phyloP scores from a whole-genome alignment of 2,329 filamentous ascomycete species.

The Curvularia lunata region DNA sequence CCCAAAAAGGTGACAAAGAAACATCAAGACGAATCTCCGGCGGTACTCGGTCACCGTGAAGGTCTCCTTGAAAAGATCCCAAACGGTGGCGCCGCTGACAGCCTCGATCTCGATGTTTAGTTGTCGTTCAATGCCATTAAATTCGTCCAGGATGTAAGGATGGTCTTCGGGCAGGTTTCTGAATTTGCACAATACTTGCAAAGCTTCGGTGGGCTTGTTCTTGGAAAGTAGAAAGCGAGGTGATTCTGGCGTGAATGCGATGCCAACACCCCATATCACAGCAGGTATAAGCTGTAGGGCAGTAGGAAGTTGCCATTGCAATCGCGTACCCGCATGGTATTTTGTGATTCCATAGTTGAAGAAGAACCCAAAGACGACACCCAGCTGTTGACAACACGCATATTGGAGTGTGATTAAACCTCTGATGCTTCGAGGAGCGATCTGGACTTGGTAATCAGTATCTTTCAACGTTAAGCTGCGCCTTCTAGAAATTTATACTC shows the following conservation, averaged over 20 bases:
- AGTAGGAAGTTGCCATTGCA: constrained; percentile 1
- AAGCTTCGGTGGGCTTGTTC: background rate
- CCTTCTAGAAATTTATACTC: background rate
- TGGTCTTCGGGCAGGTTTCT: background rate
- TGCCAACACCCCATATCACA: background rate
- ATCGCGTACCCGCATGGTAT: background rate
- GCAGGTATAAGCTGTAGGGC: background rate
- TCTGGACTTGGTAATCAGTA: background rate
- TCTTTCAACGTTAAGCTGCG: background rate
- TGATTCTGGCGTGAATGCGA: background rate
- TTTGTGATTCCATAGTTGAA: constrained; percentile 3
- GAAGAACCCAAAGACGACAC: constrained; percentile 1
- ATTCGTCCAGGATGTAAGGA: background rate
- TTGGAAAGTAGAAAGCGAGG: background rate
- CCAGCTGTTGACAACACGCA: background rate
- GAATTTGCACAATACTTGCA: background rate
- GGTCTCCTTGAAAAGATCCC: background rate
- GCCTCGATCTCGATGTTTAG: background rate
- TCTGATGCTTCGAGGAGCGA: background rate
- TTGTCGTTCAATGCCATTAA: background rate
- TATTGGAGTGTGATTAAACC: background rate
- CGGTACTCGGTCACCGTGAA: background rate
- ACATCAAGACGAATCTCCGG: background rate
- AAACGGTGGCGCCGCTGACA: background rate
- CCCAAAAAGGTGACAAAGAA: background rate